Conservation (phyloP, 108 stramenopile species). For the Mayamaea pseudoterrestris region DNA sequence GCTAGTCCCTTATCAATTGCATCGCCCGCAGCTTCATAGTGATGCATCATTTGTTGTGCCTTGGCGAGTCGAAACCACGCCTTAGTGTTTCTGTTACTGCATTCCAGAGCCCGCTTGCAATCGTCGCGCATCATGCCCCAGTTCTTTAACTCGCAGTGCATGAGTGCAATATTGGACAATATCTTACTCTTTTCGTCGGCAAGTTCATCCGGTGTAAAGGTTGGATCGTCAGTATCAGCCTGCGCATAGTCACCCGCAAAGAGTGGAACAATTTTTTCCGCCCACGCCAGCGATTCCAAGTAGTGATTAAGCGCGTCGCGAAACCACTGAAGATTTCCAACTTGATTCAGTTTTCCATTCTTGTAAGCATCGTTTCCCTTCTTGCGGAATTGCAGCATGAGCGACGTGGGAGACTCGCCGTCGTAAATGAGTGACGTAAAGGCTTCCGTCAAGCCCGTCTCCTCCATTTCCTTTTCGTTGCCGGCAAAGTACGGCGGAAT, state of each 20-base stretch:
- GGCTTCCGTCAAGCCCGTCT: conserved; percentile 63
- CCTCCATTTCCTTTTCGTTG: conserved; percentile 57
- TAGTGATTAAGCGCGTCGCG: conserved; percentile 87
- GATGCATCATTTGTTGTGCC: conserved; percentile 62
- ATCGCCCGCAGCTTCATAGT: conserved; percentile 75
- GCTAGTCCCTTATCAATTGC: conserved; percentile 69
- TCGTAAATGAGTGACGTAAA: conserved; percentile 64
- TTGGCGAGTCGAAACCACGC: conserved; percentile 81
- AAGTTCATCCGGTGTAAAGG: conserved; percentile 57
- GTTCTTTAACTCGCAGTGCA: conserved; percentile 75
- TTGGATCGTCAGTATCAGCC: conserved; percentile 38
- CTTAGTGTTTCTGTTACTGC: conserved; percentile 68
- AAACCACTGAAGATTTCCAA: conserved; percentile 73
- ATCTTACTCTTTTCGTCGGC: conserved; percentile 57
- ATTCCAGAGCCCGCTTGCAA: conserved; percentile 40
- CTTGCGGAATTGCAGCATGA: conserved; percentile 60
- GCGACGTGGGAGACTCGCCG: conserved; percentile 48
- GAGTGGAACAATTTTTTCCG: conserved; percentile 50
- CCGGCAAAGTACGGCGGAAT: conserved; percentile 78
- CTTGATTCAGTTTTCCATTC: conserved; percentile 69
- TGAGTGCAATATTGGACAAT: conserved; percentile 65
- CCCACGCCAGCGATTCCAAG: conserved; percentile 73
- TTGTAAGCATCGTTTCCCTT: conserved; percentile 68
- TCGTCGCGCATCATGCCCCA: conserved; percentile 77
- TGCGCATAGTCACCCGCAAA: conserved; percentile 8